Evolutionary conservation across 495 filamentous ascomycete species (phyloP), one percentile per base, ranked within the genome.

Genomic region (Aspergillus affinis): DNA sequence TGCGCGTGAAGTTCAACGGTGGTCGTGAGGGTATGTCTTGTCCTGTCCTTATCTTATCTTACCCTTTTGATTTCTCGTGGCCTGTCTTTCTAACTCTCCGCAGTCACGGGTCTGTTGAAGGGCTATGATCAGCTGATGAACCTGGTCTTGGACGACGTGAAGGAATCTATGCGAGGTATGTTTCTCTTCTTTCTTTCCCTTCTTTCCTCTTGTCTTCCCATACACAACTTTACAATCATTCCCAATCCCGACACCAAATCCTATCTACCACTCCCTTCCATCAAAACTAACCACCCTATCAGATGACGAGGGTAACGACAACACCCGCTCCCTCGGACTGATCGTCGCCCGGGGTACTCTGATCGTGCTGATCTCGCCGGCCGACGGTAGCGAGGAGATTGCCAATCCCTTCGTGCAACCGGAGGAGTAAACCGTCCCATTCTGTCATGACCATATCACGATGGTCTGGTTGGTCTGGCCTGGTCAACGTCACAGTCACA

Each of bases 81-180:
- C 7, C 19, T 8, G 19, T 29, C 17, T 1, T 12, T 12, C 63
- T 55, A 60, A 73, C 17, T n/a, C 18, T 10, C 13, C 30, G 59
- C 69, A 97, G 94, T 97, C 10, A 86, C 83, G 12, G 94, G 94
- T 51, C 88, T 83, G 6, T 82, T 98, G 10, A 98, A 98, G 70
- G 94, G 94, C 51, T 97, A 91, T 66, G 94, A 98, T 67, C 92
- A 93, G 65, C 80, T 98, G 41, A 97, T 98, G 93, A 98, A 98
- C 72, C 78, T 98, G 55, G 94, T 98, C 20, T 80, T 98, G 53
- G 95, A 98, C 67, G 90, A 98, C 55, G 93, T 94, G 20, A 87
- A 95, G 75, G 94, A 98, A 71, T 78, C 86, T 21, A 82, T 96
- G 75, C 82, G 90, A 78, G 93, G 93, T 96, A 67, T 18, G 69